Base-by-base conservation (phyloP, 2,329 filamentous ascomycete genomes). In the Ophiostoma sp. region DNA sequence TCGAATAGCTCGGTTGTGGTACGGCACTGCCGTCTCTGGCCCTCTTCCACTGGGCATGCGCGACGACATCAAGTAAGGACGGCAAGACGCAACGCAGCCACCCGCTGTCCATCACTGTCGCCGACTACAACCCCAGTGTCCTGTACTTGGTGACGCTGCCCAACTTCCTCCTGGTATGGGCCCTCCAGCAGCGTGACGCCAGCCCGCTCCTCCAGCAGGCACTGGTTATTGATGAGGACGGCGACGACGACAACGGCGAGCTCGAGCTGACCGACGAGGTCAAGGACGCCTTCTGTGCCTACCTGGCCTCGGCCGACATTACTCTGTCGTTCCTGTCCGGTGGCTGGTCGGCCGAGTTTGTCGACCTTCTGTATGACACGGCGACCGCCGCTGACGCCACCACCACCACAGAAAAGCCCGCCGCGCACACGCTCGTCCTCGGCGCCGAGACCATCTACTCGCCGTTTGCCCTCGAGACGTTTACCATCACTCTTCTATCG, bases 371-470 rank as follows among this genome's bases (percentile, higher is more conserved):
- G 8, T 86, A 86, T 77, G 73, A 70, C 77, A 39, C 68, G 78
- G 52, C 74, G 77, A 22, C 61, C 59, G 75, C 50, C 76, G 42
- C 64, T 72, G 39, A 63, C 70, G 45, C 73, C n/a, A 28, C 72
- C 50, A 77, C 80, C 11, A 73, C 36, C 9, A 12, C 19, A 0
- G 55, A 15, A 2, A 48, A 19, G 42, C 33, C 66, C 2, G 19
- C 42, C 0, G 33, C 45, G 0, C 33, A 78, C 57, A 87, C 85
- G 17, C 81, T 92, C 2, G 83, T 95, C 5, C 82, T 96, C 1
- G 93, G 91, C 0, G 92, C 92, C 0, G 93, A 96, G 81, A 96
- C 93, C 0, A 95, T 96, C 61, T 96, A 96, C 82, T 93, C 91
- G 2, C 92, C 92, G 0, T 89, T 90, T 73, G 91, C 92, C 0